Evolutionary conservation across 2,329 filamentous ascomycete genomes (phyloP), one percentile per base, ranked within the genome.

Genomic region (Paraconiothyrium brasiliense): DNA sequence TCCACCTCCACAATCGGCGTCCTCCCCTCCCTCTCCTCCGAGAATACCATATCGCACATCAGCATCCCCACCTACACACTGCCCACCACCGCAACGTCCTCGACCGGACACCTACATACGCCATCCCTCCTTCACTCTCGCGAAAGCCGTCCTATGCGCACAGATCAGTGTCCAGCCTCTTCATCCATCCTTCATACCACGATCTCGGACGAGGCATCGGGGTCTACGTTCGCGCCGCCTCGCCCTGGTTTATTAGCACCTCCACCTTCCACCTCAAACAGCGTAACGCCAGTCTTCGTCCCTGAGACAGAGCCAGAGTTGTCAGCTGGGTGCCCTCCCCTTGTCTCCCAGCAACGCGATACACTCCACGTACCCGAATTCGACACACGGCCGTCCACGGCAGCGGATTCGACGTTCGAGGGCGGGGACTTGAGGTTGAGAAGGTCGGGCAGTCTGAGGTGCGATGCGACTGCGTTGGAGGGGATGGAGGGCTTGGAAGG

Each of bases 1-100:
- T 11, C n/a, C 20, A 14, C 22, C 30, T 48, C 37, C 37, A 39
- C 46, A 9, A 41, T 60, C n/a, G 58, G 58, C 22, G 54, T 57
- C 39, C 47, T 60, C 2, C 58, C 58, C 6, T 27, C 32, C 22
- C 41, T 16, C 20, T 30, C 41, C 10, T 56, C 54, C 1, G 32
- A 37, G 30, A 43, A 37, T 20, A 37, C 16, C 10, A 13, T 20
- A 20, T 44, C 41, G 1, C 16, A 27, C 30, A 37, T 37, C 20
- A 5, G n/a, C 2, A 3, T 56, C 5, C 54, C 54, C 9, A 46
- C 54, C 10, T 47, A 37, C 43, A 27, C 54, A 16, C 10, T 10
- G 5, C 5, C 13, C 22, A 24, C 5, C 35, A 10, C 27, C 4
- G 16, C 37, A 8, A n/a, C 41, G 9, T 2, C 41, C n/a, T 44